Evolutionary conservation across 306 rosid genomes (phyloP), one percentile per base, ranked within the genome.

Genomic region (Fragaria ananassa): DNA sequence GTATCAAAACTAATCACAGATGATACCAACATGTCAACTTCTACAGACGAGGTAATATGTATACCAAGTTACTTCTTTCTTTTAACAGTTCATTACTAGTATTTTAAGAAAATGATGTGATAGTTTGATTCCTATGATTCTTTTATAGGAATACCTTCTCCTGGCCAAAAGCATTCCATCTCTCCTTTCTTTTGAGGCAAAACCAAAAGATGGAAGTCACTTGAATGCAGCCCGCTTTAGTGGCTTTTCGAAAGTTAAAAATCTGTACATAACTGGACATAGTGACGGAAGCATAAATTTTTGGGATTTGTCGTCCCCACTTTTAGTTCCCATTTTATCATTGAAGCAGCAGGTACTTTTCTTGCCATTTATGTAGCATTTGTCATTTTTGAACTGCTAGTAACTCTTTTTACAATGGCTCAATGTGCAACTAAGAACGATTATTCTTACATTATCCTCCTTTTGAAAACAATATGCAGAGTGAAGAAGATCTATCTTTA

Each of bases 191-290:
- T 69, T 67, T 0, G 95, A 89, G 81, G 70, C 82, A 80, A 94
- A 88, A 67, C 79, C 70, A 11, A 91, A 81, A 81, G 96, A 90
- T 41, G 91, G 86, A 78, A 49, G 81, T 71, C 78, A 51, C 81
- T 60, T 80, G 49, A 80, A 76, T 80, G 71, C 90, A 29, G 68
- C 83, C 54, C 85, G 80, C 65, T 91, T 94, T 74, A 71, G 80
- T 61, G 96, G 97, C 86, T 94, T 94, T 86, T 88, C 87, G 13
- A 90, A 67, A 76, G 79, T 85, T 11, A 87, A 79, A 79, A 90
- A 86, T 82, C 42, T 94, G 82, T 91, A 91, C 85, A 90, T 94
- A 81, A 87, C 93, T 62, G 98, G 98, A 82, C 98, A 94, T 74
- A 76, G 80, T 60, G 85, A 89, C 70, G 98, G 98, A 76, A 86